Base-by-base conservation (phyloP, 495 filamentous ascomycete genomes). In the Tuber microsphaerosporum region DNA sequence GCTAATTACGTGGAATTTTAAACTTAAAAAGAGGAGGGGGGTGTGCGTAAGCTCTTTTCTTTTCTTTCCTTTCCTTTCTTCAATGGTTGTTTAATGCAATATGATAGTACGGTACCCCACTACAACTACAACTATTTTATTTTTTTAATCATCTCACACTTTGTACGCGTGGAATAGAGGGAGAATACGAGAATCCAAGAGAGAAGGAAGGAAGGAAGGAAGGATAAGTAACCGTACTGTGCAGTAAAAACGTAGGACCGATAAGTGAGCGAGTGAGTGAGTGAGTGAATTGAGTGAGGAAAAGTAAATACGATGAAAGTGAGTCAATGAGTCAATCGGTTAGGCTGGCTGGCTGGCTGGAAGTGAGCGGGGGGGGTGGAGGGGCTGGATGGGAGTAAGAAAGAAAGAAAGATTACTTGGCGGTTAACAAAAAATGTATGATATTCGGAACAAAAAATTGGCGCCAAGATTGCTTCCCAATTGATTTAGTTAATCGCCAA, bases 1-100 rank as follows among this genome's bases (percentile, higher is more conserved):
- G 26, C 14, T 31, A 65, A 65, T 65, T 65, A 65, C 56, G 56
- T 65, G 56, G 56, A 65, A 65, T 65, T 65, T 65, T 65, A 65
- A 65, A 65, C 56, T 65, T 17, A 16, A 34, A 34, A 65, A 9
- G 19, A 26, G n/a, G 22, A n/a, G 12, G 51, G 56, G 56, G 56
- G 56, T 34, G 56, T 65, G 56, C 56, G 56, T 65, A 65, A 65
- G 56, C 56, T 34, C 31, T 34, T 26, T 26, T 10, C 4, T 17
- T 16, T 20, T 34, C 31, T 19, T 26, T 26, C 26, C 4, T 31
- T 31, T 31, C 14, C 42, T 46, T 46, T 46, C 26, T 34, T 61
- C 9, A 34, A 65, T 17, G 14, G 26, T 34, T 34, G 12, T 65
- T 65, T 65, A 34, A 31, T 17, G 56, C 56, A 34, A 65, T 34